Evolutionary conservation across 2,329 filamentous ascomycete genomes (phyloP).

Genomic region (Arthrobotrys musiformis): DNA sequence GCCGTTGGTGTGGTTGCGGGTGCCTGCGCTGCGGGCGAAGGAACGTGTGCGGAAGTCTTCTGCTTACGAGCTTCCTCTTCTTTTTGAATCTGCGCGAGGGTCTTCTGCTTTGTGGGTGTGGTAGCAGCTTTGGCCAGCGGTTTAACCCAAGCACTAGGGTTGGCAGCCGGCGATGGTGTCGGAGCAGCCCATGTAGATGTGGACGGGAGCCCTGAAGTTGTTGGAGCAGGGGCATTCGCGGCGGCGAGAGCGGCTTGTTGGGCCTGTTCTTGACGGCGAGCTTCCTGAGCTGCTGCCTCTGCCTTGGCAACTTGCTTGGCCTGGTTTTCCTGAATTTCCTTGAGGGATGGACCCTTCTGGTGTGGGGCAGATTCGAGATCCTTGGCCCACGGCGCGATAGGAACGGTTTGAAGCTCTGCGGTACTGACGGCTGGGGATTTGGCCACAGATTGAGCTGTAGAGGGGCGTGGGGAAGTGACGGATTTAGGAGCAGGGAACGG

Average conservation of each 20-base stretch:
- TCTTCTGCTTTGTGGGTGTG: slow-evolving; percentile 76
- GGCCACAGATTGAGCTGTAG: slow-evolving; percentile 45
- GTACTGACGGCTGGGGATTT: slow-evolving; percentile 59
- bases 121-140: slow-evolving; percentile 65
- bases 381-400: slow-evolving; percentile 94
- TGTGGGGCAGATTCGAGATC: slow-evolving; percentile 74
- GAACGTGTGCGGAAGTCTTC: slow-evolving; percentile 70
- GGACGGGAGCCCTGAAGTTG: slow-evolving; percentile 77
- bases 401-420: slow-evolving; percentile 73
- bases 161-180: slow-evolving; percentile 75
- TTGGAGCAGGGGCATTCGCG: slow-evolving; percentile 57
- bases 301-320: slow-evolving; percentile 90
- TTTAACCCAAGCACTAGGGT: slow-evolving; percentile 75
- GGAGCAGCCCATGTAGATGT: slow-evolving; percentile 70
- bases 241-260: slow-evolving; percentile 69
- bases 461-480: slow-evolving; percentile 43
- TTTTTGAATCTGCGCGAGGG: slow-evolving; percentile 92
- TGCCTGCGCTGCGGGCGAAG: slow-evolving; percentile 62
- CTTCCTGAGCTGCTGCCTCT: slow-evolving; percentile 85
- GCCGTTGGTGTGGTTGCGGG: slow-evolving; percentile 63
- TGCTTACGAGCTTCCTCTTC: slow-evolving; percentile 93
- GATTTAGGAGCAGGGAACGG: slow-evolving; percentile 47
- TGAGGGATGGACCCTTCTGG: slow-evolving; percentile 87
- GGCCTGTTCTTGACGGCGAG: slow-evolving; percentile 72
- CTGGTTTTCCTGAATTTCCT: slow-evolving; percentile 96